A percentile compares a stretch with the other conserved stretches of the same genome.
Evolutionary conservation across 2,329 filamentous ascomycete species (phyloP).

Genomic region (Fusarium caatingaense): DNA sequence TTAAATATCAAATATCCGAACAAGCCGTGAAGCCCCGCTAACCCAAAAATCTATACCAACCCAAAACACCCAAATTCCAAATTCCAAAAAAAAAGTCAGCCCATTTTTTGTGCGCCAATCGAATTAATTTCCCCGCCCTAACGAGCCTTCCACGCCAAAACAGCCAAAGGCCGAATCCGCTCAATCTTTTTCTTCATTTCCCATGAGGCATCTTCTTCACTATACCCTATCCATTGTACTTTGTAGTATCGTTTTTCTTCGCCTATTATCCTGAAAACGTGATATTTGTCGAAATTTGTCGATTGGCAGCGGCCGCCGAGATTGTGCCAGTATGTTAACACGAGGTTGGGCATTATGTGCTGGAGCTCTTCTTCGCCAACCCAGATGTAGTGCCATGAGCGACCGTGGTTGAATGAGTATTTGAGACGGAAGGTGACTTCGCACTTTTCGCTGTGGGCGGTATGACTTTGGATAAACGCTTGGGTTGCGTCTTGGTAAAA

Average conservation of each 20-base stretch:
- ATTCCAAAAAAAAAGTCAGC: background rate
- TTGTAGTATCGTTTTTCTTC: slow-evolving; percentile 3
- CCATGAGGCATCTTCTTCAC: slow-evolving; percentile 5
- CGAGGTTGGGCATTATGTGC: background rate
- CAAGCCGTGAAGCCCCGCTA: background rate
- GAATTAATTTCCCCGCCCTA: background rate
- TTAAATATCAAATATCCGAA: background rate
- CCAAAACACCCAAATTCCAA: background rate
- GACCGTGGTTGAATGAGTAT: background rate
- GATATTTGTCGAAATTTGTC: background rate
- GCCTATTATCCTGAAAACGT: slow-evolving; percentile 1
- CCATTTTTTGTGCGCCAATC: slow-evolving; percentile 13
- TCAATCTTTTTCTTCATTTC: slow-evolving; percentile 18
- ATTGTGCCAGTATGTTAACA: slow-evolving; percentile 5
- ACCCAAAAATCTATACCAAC: background rate
- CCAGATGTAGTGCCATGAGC: slow-evolving; percentile 4
- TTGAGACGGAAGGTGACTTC: slow-evolving; percentile 7
- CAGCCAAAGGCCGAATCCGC: slow-evolving; percentile 4
- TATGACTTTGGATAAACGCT: slow-evolving; percentile 5
- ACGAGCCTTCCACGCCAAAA: slow-evolving; percentile 15
- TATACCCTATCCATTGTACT: slow-evolving; percentile 24
- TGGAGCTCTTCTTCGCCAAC: slow-evolving; percentile 11
- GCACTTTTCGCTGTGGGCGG: background rate
- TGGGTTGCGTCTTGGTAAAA: slow-evolving; percentile 7
- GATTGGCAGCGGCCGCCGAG: slow-evolving; percentile 12